These are phyloP conservation scores for Didymosphaeria variabile DNA, from an alignment of 2,329 filamentous ascomycete species.

Conservation along the genomic window DNA sequence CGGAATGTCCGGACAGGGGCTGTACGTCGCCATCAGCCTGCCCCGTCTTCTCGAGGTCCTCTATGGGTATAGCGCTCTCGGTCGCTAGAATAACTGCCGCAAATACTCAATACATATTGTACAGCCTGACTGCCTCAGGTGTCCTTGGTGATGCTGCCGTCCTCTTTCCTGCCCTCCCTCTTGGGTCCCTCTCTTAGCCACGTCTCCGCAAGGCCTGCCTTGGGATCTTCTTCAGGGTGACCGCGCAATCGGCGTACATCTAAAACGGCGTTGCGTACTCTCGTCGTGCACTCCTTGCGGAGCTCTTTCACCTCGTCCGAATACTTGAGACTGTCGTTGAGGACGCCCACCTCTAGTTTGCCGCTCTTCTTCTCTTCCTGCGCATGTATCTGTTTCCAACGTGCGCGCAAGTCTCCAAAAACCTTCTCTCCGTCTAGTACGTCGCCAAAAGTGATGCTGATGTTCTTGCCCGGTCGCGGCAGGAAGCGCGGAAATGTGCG, in stretches of 20 bases:
- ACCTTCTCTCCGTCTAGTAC: constrained; percentile 74
- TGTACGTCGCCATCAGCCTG: neutral
- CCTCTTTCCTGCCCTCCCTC: constrained; percentile 66
- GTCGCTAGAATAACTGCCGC: neutral
- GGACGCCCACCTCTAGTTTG: constrained; percentile 62
- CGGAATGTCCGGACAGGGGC: neutral
- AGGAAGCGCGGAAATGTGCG: constrained; percentile 81
- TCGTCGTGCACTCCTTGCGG: constrained; percentile 80
- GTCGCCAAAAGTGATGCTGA: constrained; percentile 82
- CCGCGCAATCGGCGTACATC: constrained; percentile 78
- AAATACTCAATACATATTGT: constrained; percentile 19
- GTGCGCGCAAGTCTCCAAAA: constrained; percentile 78
- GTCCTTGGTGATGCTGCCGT: constrained; percentile 69
- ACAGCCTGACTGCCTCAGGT: constrained; percentile 46
- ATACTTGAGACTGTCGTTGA: constrained; percentile 72
- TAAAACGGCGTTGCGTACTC: constrained; percentile 80
- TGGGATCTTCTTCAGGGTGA: constrained; percentile 81
- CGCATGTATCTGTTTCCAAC: constrained; percentile 75
- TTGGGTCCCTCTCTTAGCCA: constrained; percentile 70
- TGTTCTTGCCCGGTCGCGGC: constrained; percentile 75
- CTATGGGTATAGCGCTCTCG: constrained; percentile 7
- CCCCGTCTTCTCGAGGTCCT: neutral
- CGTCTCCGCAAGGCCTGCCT: constrained; percentile 79
- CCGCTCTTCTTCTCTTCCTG: constrained; percentile 57
- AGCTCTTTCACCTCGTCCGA: constrained; percentile 78